Base-by-base conservation (phyloP, 805 yeast species). In the Yueomyces sinensis region DNA sequence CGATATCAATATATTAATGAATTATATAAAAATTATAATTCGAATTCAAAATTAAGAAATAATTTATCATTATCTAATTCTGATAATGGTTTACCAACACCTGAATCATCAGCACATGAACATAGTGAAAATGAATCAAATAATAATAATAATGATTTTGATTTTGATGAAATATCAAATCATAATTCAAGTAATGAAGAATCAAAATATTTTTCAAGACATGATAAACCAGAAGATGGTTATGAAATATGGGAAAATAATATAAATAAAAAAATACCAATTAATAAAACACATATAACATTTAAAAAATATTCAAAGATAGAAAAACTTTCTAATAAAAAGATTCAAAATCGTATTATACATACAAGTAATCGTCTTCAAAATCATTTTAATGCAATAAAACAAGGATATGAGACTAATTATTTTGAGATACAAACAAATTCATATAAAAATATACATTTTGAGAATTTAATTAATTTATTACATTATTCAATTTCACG, bases 401-500 rank as follows among this genome's bases (percentile, higher is more conserved):
- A 40, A 13, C 41, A 40, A 27, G 58, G 58, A 7, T 43, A 37
- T 15, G 54, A 54, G 27, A 28, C 30, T 13, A 29, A 38, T 4
- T 31, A 14, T 16, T 15, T 22, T 17, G 29, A 27, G 3, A 31
- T 30, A 15, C 16, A 31, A 13, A 16, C 24, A 13, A 32, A 41
- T 9, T 44, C 40, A 19, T 46, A 41, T 23, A 44, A 43, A 18
- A 35, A 34, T 4, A 43, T 42, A 34, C 56, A 55, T 34, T 36
- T 52, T 5, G 38, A 37, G 13, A 44, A 41, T 16, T 35, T 75
- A 30, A 61, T 54, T 22, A 58, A 61, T 11, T 50, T 76, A 15
- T 48, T 80, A 24, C 77, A 75, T 41, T 28, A 69, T 9, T 62
- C 63, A 37, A 48, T 79, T 3, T 45, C 69, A 29, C 54, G 63